Conservation (phyloP, 1,139 yeast species). For the Suhomyces atakaporum region DNA sequence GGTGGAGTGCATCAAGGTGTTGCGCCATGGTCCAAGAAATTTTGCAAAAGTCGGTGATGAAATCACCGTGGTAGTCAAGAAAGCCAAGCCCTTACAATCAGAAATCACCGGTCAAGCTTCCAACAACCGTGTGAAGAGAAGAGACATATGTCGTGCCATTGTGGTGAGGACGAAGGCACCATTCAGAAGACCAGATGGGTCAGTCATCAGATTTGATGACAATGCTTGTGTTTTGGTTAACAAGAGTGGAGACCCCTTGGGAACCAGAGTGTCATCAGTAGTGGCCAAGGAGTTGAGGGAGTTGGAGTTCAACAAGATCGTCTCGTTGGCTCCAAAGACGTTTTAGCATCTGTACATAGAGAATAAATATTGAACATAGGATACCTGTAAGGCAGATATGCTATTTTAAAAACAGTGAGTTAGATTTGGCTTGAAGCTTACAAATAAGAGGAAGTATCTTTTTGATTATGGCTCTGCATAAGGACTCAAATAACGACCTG, state of each 20-base stretch:
- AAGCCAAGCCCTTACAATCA: slow-evolving; percentile 73
- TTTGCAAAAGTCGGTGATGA: slow-evolving; percentile 88
- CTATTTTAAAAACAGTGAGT: too few species aligned
- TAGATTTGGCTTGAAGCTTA: too few species aligned
- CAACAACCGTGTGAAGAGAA: slow-evolving; percentile 83
- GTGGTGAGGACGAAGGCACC: slow-evolving; percentile 93
- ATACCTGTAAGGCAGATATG: too few species aligned
- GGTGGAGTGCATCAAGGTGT: slow-evolving; percentile 94
- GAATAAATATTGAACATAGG: neutral
- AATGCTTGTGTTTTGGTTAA: slow-evolving; percentile 95
- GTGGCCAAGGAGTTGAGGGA: slow-evolving; percentile 91
- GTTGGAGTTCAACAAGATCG: slow-evolving; percentile 81
- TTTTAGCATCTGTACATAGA: slow-evolving; percentile 36
- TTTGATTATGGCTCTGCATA: too few species aligned
- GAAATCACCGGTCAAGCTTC: slow-evolving; percentile 69
- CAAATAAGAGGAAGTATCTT: too few species aligned
- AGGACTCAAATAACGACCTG: too few species aligned
- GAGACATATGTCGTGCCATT: slow-evolving; percentile 95
- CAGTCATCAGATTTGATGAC: slow-evolving; percentile 86
- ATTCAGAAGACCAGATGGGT: slow-evolving; percentile 82
- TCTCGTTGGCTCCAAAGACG: slow-evolving; percentile 88
- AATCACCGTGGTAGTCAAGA: slow-evolving; percentile 92
- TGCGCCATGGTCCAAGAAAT: slow-evolving; percentile 83
- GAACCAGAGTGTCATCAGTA: slow-evolving; percentile 88
- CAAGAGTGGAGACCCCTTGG: slow-evolving; percentile 91